Base-by-base conservation (phyloP, 345 rosid species). In the Geranium rotundifolium region DNA sequence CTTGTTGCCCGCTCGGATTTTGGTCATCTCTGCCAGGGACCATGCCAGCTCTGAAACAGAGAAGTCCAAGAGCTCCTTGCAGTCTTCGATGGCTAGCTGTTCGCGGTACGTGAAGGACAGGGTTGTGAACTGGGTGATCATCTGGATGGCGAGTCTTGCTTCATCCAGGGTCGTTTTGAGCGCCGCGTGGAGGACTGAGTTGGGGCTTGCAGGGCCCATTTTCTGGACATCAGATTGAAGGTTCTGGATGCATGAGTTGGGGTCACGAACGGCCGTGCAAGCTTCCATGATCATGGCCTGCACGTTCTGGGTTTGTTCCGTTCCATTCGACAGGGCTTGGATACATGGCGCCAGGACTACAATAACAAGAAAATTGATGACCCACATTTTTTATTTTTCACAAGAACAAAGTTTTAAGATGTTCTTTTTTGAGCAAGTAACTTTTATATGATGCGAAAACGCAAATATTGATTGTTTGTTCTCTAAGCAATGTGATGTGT, bases 11-110 rank as follows among this genome's bases (percentile, higher is more conserved):
- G 68, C 80, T n/a, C 86, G 83, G 58, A 93, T 79, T 58, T 60
- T 78, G 63, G 73, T 81, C 96, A 89, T 92, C 80, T 83, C 96
- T 0, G 63, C 67, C 65, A 89, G 59, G 16, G 97, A 93, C 99
- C 97, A 89, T n/a, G 95, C 96, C 50, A 93, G 71, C 75, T 93
- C 99, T 0, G 99, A 81, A 50, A 93, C 84, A 0, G 99, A 93
- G 79, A 84, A 86, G 70, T 91, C 99, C 0, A 93, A 76, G 57
- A 93, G 96, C 62, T 90, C 95, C 73, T 86, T 83, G 80, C 99
- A 93, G 66, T 93, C 99, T 59, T 82, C 97, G 3, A 90, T 79
- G 0, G 97, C 97, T 0, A 84, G 54, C 50, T 93, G 95, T 56
- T 93, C 97, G 0, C 96, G 93, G 20, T 82, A 83, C 63, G 82